A percentile compares a stretch with the other conserved stretches of the same genome.
These are phyloP conservation scores for Starmerella ratchasimensis DNA, from an alignment of 805 yeast species.

Conservation along the genomic window DNA sequence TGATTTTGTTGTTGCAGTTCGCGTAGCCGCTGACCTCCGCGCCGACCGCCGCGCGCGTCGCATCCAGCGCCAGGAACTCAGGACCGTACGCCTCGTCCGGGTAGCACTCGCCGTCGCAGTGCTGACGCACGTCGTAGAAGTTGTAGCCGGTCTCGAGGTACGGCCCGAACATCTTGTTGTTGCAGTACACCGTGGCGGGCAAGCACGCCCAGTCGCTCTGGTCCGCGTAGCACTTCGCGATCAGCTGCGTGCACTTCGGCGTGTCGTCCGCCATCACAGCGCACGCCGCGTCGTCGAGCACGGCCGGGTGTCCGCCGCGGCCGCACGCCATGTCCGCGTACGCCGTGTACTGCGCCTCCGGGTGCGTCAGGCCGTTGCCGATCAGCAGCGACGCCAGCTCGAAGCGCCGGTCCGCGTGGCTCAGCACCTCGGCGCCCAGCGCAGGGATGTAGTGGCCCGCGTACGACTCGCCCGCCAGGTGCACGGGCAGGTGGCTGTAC, in stretches of 20 bases:
- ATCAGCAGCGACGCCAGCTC: slow-evolving; percentile 69
- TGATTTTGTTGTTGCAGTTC: slow-evolving; percentile 47
- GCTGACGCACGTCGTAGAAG: slow-evolving; percentile 78
- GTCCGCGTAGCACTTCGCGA: slow-evolving; percentile 62
- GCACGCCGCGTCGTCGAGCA: slow-evolving; percentile 70
- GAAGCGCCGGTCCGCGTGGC: slow-evolving; percentile 50
- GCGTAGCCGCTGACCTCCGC: slow-evolving; percentile 61
- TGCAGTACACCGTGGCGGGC: slow-evolving; percentile 85
- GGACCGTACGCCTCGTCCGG: slow-evolving; percentile 60
- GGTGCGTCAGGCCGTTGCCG: slow-evolving; percentile 90
- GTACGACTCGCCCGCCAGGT: slow-evolving; percentile 92
- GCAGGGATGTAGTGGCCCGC: too few relatives aligned
- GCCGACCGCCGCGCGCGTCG: slow-evolving; percentile 72
- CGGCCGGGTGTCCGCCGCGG: slow-evolving; percentile 69
- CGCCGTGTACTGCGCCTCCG: slow-evolving; percentile 61
- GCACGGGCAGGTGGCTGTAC: slow-evolving; percentile 43
- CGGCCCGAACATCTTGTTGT: slow-evolving; percentile 56
- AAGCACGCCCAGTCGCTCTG: slow-evolving; percentile 65
- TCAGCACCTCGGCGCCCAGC: slow-evolving; percentile 44
- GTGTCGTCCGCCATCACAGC: slow-evolving; percentile 49
- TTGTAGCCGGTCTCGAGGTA: slow-evolving; percentile 79
- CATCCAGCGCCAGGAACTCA: slow-evolving; percentile 60
- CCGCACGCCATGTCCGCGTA: slow-evolving; percentile 94
- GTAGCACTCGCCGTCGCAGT: slow-evolving; percentile 63
- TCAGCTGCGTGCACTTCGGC: slow-evolving; percentile 65